phyloP scores from a whole-genome alignment of 2,329 filamentous ascomycete genomes.

The Aspergillus alliaceus region DNA sequence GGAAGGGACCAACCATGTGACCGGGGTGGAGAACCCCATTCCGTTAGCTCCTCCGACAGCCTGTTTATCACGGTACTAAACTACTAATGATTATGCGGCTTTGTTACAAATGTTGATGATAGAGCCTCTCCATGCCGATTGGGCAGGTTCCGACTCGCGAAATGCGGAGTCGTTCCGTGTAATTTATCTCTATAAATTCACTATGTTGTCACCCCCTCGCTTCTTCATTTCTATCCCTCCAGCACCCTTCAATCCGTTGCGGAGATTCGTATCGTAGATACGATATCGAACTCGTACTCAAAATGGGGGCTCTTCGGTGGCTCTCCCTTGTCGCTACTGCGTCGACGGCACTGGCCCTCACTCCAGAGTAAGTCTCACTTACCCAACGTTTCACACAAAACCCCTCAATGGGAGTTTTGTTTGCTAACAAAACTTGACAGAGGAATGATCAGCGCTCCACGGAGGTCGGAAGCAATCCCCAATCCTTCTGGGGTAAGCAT shows the following conservation, averaged over 20 bases:
- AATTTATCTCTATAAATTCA: background rate
- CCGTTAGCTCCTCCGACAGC: background rate
- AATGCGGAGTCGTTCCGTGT: background rate
- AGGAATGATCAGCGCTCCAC: conserved; percentile 38
- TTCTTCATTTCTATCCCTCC: background rate
- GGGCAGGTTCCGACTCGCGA: background rate
- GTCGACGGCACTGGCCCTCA: conserved; percentile 25
- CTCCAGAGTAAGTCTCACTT: conserved; percentile 28
- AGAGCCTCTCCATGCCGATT: background rate
- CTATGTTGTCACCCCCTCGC: background rate
- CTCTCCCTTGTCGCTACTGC: conserved; percentile 23
- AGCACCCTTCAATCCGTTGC: background rate
- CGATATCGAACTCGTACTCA: background rate
- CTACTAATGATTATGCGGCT: too few relatives aligned
- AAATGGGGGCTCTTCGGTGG: conserved; percentile 27
- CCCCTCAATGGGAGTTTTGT: too few relatives aligned
- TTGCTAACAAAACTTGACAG: conserved; percentile 16
- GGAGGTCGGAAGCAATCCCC: conserved; percentile 37
- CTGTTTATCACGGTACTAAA: conserved; percentile 10
- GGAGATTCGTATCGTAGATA: background rate
- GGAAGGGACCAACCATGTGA: background rate
- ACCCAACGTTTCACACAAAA: background rate
- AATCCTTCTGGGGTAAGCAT: conserved; percentile 41
- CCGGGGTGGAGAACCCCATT: background rate
- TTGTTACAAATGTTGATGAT: background rate